Evolutionary conservation across 495 filamentous ascomycete genomes (phyloP).

Genomic region (Aspergillus incahuasiensis): DNA sequence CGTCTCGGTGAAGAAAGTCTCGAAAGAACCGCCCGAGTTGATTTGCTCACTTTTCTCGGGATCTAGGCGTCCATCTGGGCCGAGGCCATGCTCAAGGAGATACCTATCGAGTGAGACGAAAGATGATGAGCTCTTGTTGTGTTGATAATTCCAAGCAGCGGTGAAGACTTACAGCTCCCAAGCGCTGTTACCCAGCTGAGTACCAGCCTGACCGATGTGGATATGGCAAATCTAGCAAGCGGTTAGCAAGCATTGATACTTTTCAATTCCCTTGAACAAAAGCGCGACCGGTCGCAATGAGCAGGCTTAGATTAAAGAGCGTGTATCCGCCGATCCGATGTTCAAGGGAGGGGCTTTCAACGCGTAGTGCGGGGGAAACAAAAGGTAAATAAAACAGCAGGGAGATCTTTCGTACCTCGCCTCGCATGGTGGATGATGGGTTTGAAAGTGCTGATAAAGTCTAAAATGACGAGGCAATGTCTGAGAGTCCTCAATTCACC

Average conservation of each 20-base stretch:
- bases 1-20: constrained; percentile 91
- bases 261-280: neutral
- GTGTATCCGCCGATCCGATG: neutral
- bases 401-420: constrained; percentile 27
- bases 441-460: neutral
- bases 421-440: constrained; percentile 26
- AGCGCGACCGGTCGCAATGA: neutral
- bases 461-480: neutral
- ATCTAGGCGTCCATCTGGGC: constrained; percentile 66
- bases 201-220: constrained; percentile 90
- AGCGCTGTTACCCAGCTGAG: constrained; percentile 87
- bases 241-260: neutral
- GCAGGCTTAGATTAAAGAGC: neutral
- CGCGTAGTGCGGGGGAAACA: constrained; percentile 15
- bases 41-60: constrained; percentile 55
- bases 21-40: constrained; percentile 65
- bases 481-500: neutral
- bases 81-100: constrained; percentile 85
- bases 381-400: constrained; percentile 14
- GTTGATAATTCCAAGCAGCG: constrained; percentile 24
- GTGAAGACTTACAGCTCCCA: constrained; percentile 84
- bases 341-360: constrained; percentile 15
- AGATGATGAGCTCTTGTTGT: neutral
- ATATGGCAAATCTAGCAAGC: constrained; percentile 70
- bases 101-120: constrained; percentile 50